Conservation (phyloP, 2,329 filamentous ascomycete genomes). For the Fusarium sp. region DNA sequence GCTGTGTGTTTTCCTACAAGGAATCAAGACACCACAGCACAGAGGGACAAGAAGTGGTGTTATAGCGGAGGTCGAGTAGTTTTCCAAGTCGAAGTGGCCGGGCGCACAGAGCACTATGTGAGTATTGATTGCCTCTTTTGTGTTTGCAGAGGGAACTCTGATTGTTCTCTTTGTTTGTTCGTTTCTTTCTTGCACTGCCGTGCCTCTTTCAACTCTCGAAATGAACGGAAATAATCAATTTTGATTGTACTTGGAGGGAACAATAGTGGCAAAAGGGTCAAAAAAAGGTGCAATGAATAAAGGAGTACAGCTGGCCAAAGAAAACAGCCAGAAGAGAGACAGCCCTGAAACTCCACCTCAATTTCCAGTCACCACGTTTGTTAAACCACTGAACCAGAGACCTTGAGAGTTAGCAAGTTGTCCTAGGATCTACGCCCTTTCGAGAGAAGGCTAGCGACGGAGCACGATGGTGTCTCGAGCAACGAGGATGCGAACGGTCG, state of each 20-base stretch:
- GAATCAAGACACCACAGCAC: slow-evolving; percentile 41
- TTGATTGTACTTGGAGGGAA: slow-evolving; percentile 60
- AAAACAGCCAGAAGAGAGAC: slow-evolving; percentile 49
- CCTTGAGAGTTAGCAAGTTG: slow-evolving; percentile 46
- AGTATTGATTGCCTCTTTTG: slow-evolving; percentile 45
- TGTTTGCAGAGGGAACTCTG: slow-evolving; percentile 32
- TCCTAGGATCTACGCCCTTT: slow-evolving; percentile 38
- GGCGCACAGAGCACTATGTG: slow-evolving; percentile 48
- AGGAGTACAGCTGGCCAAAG: slow-evolving; percentile 55
- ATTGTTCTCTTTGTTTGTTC: slow-evolving; percentile 42
- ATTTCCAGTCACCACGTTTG: slow-evolving; percentile 50
- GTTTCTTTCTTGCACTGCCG: slow-evolving; percentile 53
- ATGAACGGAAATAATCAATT: slow-evolving; percentile 62
- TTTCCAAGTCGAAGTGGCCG: slow-evolving; percentile 30
- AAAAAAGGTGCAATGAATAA: slow-evolving; percentile 50
- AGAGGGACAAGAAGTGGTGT: slow-evolving; percentile 36
- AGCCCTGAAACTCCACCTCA: slow-evolving; percentile 53
- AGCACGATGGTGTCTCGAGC: slow-evolving; percentile 15
- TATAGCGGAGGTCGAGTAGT: slow-evolving; percentile 31
- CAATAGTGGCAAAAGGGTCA: slow-evolving; percentile 51
- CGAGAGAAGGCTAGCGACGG: slow-evolving; percentile 39
- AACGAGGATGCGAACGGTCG: slow-evolving; percentile 11
- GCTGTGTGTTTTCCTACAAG: slow-evolving; percentile 44
- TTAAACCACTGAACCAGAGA: slow-evolving; percentile 48
- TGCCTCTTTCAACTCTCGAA: slow-evolving; percentile 53